Conservation (phyloP, 2,329 filamentous ascomycete species). For the Penicillium nordicum region DNA sequence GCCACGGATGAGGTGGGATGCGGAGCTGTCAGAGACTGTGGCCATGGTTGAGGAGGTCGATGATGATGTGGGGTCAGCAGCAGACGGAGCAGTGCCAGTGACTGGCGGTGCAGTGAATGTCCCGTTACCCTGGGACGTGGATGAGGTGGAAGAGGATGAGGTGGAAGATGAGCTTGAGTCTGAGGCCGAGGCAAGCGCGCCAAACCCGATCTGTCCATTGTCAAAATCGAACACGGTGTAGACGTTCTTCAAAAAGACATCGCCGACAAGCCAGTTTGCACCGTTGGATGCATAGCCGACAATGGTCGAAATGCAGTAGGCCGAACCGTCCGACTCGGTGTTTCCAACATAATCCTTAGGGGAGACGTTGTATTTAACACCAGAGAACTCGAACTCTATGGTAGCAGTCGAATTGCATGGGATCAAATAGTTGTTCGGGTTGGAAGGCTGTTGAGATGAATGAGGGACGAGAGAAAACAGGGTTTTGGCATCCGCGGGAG, state of each 20-base stretch:
- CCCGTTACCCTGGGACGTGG: slow-evolving; percentile 9
- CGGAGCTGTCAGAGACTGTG: slow-evolving; percentile 8
- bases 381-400: slow-evolving; percentile 66
- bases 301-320: slow-evolving; percentile 63
- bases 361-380: slow-evolving; percentile 63
- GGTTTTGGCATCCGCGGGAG: slow-evolving; percentile 60
- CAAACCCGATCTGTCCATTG: slow-evolving; percentile 40
- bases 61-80: slow-evolving; percentile 4
- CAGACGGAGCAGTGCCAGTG: slow-evolving; percentile 9
- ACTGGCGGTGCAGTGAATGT: slow-evolving; percentile 12
- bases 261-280: slow-evolving; percentile 72
- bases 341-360: slow-evolving; percentile 66
- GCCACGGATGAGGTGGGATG: slow-evolving; percentile 11
- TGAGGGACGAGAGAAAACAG: slow-evolving; percentile 67
- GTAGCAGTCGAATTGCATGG: slow-evolving; percentile 66
- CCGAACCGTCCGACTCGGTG: slow-evolving; percentile 19
- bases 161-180: not conserved
- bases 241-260: slow-evolving; percentile 85
- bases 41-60: slow-evolving; percentile 8
- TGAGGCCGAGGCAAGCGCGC: slow-evolving; percentile 13
- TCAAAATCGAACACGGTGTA: slow-evolving; percentile 83
- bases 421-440: slow-evolving; percentile 59
- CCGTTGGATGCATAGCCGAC: slow-evolving; percentile 67
- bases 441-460: slow-evolving; percentile 47
- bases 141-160: not conserved